Conservation (phyloP, 345 rosid species). For the Physaria fendleri region DNA sequence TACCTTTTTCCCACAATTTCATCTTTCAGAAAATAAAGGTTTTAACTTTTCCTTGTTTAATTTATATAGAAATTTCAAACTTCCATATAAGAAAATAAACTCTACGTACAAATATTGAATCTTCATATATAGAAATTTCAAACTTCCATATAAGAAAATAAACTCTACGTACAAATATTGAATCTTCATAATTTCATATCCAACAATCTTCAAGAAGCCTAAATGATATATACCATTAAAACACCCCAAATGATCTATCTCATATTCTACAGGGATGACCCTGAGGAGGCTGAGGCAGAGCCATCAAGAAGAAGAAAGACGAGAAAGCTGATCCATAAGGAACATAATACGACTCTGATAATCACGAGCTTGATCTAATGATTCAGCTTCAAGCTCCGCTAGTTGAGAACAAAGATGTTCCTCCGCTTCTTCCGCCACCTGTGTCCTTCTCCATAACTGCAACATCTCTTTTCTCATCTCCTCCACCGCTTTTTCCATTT, state of each 20-base stretch:
- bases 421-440: slow-evolving; percentile 79
- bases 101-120: no score
- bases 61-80: no score
- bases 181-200: no score
- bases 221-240: no score
- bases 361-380: slow-evolving; percentile 59
- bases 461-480: slow-evolving; percentile 47
- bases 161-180: no score
- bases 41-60: no score
- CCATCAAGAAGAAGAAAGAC: slow-evolving; percentile 21
- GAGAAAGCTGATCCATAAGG: slow-evolving; percentile 56
- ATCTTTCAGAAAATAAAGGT: no score
- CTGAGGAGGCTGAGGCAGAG: no score
- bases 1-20: not conserved
- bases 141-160: not conserved
- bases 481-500: slow-evolving; percentile 58
- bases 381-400: slow-evolving; percentile 83
- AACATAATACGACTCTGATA: slow-evolving; percentile 53
- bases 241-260: no score
- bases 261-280: no score
- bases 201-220: no score
- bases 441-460: slow-evolving; percentile 41
- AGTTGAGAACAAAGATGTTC: slow-evolving; percentile 80
- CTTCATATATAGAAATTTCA: no score
- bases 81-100: not conserved